Conservation (phyloP, 257 asterid genomes). For the Oldenlandia corymbosa region DNA sequence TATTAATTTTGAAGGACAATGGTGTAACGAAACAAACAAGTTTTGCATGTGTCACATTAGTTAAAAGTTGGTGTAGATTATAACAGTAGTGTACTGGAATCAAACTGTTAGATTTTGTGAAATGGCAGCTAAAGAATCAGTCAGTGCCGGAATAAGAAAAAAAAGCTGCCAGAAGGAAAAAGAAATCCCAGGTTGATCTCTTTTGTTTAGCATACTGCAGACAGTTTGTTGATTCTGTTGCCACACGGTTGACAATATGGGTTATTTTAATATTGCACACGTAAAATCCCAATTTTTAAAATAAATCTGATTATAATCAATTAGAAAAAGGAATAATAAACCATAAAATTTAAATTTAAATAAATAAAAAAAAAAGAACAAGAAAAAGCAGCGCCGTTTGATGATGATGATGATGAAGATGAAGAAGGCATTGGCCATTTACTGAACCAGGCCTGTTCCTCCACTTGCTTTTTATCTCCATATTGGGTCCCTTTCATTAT, state of each 20-base stretch:
- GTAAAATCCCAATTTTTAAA: background rate
- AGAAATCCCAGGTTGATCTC: background rate
- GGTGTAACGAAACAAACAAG: no score
- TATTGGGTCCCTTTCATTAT: slow-evolving; percentile 13
- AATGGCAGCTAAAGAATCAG: slow-evolving; percentile 6
- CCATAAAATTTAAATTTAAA: no score
- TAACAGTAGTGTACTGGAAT: no score
- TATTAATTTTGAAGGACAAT: background rate
- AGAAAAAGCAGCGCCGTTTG: slow-evolving; percentile 12
- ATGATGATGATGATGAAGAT: slow-evolving; percentile 22
- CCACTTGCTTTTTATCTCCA: slow-evolving; percentile 15
- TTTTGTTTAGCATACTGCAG: background rate
- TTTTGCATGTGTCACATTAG: no score
- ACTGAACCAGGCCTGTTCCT: slow-evolving; percentile 9
- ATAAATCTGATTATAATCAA: background rate
- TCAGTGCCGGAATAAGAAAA: background rate
- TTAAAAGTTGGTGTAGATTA: no score
- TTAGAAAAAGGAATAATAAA: background rate
- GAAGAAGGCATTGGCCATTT: slow-evolving; percentile 14
- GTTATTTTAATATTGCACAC: background rate
- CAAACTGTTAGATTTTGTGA: background rate
- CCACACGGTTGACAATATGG: no score
- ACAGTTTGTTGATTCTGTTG: background rate
- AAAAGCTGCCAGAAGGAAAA: background rate
- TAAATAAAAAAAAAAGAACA: background rate